Percentiles rank a stretch among this genome's conserved stretches.
Conservation (phyloP, 2,329 filamentous ascomycete species). For the Dactylellina sp. region DNA sequence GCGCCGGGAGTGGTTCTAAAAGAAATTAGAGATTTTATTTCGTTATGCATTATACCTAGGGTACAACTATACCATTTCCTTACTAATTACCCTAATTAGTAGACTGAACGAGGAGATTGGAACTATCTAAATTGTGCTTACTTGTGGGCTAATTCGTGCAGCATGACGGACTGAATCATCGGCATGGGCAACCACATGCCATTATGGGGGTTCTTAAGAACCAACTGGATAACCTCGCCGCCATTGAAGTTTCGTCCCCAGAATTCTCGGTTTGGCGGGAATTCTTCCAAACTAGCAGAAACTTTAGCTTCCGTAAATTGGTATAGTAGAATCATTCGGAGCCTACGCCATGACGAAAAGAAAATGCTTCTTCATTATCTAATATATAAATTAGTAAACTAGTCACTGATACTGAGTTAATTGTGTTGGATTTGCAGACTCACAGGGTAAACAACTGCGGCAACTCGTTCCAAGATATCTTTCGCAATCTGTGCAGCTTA, state of each 20-base stretch:
- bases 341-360: conserved; percentile 71
- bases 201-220: conserved; percentile 75
- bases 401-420: not conserved
- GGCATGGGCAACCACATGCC: conserved; percentile 82
- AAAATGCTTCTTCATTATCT: conserved; percentile 74
- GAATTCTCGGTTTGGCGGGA: conserved; percentile 83
- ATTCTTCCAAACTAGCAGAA: conserved; percentile 76
- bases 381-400: not conserved
- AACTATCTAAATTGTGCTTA: conserved; percentile 59
- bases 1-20: conserved; percentile 78
- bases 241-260: conserved; percentile 76
- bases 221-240: conserved; percentile 86
- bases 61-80: conserved; percentile 74
- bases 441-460: conserved; percentile 77
- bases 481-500: conserved; percentile 67
- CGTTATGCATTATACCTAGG: not conserved
- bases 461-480: conserved; percentile 79
- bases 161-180: conserved; percentile 62
- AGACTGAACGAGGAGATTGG: no score
- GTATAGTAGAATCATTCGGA: no score
- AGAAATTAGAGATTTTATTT: not conserved
- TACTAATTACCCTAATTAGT: conserved; percentile 62
- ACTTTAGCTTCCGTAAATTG: no score
- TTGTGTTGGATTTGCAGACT: no score
- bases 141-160: conserved; percentile 73